Conservation (phyloP, 2,329 filamentous ascomycete genomes). For the Microsporum audouinii region DNA sequence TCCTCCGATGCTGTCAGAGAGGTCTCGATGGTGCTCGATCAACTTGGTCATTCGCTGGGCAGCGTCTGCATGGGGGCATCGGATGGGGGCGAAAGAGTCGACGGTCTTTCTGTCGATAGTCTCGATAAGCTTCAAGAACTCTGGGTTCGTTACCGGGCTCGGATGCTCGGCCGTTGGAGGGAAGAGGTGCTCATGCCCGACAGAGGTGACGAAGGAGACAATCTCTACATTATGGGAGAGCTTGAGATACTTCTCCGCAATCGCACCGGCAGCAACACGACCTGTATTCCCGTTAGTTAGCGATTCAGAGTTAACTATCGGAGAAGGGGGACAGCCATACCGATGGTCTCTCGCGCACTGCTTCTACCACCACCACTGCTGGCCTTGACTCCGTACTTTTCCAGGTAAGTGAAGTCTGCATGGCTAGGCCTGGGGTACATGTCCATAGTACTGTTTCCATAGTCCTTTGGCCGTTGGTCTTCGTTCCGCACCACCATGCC, state of each 20-base stretch:
- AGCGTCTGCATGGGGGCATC: conserved; percentile 62
- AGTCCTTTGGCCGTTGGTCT: conserved; percentile 86
- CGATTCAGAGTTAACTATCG: background rate
- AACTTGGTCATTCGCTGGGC: conserved; percentile 62
- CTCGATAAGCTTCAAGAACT: conserved; percentile 63
- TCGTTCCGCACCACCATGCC: conserved; percentile 79
- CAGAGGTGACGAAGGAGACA: conserved; percentile 75
- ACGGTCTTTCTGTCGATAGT: conserved; percentile 63
- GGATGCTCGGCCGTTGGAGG: conserved; percentile 58
- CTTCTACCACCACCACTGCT: conserved; percentile 80
- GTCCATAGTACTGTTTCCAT: conserved; percentile 81
- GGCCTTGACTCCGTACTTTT: conserved; percentile 94
- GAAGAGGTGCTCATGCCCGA: conserved; percentile 69
- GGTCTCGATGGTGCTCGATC: conserved; percentile 67
- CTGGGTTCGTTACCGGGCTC: conserved; percentile 60
- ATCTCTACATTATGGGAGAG: conserved; percentile 79
- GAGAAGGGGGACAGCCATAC: conserved; percentile 29
- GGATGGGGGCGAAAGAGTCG: conserved; percentile 67
- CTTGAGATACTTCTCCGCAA: conserved; percentile 83
- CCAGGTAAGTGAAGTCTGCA: conserved; percentile 92
- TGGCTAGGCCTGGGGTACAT: conserved; percentile 81
- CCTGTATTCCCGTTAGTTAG: conserved; percentile 31
- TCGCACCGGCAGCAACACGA: conserved; percentile 78
- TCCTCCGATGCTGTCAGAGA: conserved; percentile 80
- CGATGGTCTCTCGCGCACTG: conserved; percentile 90